These are phyloP conservation scores for Kurtzmaniella fragi DNA, from an alignment of 805 yeast species.

Conservation along the genomic window DNA sequence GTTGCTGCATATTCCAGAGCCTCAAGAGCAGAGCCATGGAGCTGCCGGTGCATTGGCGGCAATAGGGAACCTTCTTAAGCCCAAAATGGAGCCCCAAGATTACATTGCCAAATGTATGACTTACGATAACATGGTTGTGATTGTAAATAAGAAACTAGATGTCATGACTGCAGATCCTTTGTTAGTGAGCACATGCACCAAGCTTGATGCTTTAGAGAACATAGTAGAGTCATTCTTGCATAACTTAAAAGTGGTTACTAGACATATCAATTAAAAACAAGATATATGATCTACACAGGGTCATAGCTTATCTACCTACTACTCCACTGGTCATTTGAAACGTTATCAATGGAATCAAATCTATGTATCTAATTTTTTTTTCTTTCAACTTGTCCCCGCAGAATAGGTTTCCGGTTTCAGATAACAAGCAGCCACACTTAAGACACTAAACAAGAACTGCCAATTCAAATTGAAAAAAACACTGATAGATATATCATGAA, in stretches of 20 bases:
- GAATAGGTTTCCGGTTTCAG: no score
- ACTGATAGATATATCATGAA: no score
- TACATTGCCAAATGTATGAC: conserved; percentile 62
- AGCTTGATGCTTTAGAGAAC: conserved; percentile 54
- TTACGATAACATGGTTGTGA: conserved; percentile 54
- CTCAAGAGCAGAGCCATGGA: background rate
- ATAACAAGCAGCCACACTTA: no score
- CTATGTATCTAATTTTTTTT: no score
- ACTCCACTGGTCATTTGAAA: no score
- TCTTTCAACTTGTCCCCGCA: no score
- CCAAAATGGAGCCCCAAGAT: conserved; percentile 36
- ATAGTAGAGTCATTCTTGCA: conserved; percentile 1
- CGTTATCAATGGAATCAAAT: no score
- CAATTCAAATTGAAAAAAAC: no score
- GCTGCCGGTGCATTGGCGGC: conserved; percentile 4
- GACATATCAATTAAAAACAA: background rate
- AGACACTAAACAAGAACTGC: no score
- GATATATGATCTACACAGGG: no score
- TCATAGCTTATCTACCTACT: no score
- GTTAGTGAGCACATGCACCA: conserved; percentile 55
- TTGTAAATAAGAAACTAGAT: conserved; percentile 53
- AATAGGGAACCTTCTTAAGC: conserved; percentile 17
- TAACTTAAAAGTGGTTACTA: conserved; percentile 6
- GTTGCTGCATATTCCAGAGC: background rate
- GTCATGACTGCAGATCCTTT: conserved; percentile 67